A percentile compares a stretch with the other conserved stretches of the same genome.
These are phyloP conservation scores for Stellera chamaejasme DNA, from an alignment of 345 rosid genomes.

Conservation along the genomic window DNA sequence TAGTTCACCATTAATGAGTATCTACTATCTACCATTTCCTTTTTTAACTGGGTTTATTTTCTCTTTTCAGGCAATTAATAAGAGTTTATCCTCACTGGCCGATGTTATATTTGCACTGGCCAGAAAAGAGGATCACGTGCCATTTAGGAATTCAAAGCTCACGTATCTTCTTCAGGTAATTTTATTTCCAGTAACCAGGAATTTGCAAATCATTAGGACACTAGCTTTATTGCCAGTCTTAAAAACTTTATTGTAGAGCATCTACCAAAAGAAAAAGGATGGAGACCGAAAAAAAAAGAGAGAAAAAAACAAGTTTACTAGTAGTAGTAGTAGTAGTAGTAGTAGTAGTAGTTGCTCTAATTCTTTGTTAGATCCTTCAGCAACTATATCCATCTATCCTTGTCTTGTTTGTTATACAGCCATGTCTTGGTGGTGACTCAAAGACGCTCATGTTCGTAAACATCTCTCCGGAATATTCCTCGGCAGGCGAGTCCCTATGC, in stretches of 20 bases:
- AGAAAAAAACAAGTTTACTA: too few species aligned
- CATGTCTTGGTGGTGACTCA: constrained; percentile 96
- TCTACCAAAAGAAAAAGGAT: too few species aligned
- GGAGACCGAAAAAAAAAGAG: too few species aligned
- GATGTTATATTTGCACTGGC: constrained; percentile 92
- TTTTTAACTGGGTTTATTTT: not conserved
- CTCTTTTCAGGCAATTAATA: constrained; percentile 70
- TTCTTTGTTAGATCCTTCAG: not conserved
- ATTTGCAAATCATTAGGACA: too few species aligned
- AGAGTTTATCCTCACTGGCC: constrained; percentile 79
- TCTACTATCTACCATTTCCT: not conserved
- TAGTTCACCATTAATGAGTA: not conserved
- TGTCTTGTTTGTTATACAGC: constrained; percentile 38
- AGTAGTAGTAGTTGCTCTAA: too few species aligned
- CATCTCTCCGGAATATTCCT: constrained; percentile 74
- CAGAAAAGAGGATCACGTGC: constrained; percentile 89
- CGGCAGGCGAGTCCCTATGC: constrained; percentile 85
- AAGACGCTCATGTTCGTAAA: constrained; percentile 94
- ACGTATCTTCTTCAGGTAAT: constrained; percentile 97
- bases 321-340: too few species aligned
- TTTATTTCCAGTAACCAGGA: not conserved
- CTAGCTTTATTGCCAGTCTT: too few species aligned
- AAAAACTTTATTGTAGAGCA: too few species aligned
- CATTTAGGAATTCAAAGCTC: constrained; percentile 90
- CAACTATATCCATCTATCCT: constrained; percentile 12